Evolutionary conservation across 805 yeast species (phyloP), one percentile per base, ranked within the genome.

Genomic region (Barnettozyma sucrosica): DNA sequence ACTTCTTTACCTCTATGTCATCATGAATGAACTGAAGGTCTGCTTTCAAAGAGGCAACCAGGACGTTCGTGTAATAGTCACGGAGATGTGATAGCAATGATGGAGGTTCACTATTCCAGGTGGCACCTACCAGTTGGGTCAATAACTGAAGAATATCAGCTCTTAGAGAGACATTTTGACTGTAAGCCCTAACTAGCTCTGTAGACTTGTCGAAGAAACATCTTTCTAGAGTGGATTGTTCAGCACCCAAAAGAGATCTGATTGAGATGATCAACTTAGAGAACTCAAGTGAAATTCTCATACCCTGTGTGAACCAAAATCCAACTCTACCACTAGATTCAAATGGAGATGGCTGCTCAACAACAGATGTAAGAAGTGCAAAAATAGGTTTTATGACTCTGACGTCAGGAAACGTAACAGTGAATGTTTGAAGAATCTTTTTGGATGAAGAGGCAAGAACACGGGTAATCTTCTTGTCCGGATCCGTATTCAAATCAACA

Each of bases 71-170:
- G 53, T 78, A 74, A 18, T 73, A 70, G n/a, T 75, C 70, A 4
- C 95, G 93, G 46, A 92, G 66, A 61, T 88, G 88, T 0, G 97
- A 85, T 36, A 92, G 69, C 42, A 92, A 66, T 1, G 96, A 89
- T 4, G 96, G 95, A 30, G 82, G 77, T 24, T 77, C 80, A 5
- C 68, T 66, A 7, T 70, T 70, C 83, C 86, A 80, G 3, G 68
- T 66, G 0, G 80, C 81, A 38, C 69, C 71, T 1, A 85, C 80
- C 37, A 86, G 62, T 5, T 75, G 68, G 5, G 83, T 76, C 16
- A 88, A 63, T 33, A 89, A 60, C 36, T 74, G 74, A 30, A 87
- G 64, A 1, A 87, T 69, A 10, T 68, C 67, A 28, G 66, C 63
- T 50, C 88, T 76, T 48, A 82, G 67, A 0, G 65, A 55, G 8